Conservation (phyloP, 306 rosid species). For the Lathyrus aphaca region DNA sequence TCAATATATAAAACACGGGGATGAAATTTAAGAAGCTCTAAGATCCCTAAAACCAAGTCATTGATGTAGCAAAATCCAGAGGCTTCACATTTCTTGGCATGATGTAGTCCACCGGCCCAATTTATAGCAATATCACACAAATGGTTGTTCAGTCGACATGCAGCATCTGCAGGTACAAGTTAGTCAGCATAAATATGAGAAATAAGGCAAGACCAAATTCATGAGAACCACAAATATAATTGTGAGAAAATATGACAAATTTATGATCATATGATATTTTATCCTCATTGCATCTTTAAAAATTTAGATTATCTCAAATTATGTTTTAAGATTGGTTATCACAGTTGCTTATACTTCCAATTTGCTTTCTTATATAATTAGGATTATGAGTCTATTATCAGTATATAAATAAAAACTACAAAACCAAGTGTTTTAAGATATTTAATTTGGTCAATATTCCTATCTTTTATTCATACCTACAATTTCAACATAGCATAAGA, state of each 20-base stretch:
- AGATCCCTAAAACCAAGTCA: conserved; percentile 94
- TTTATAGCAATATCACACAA: conserved; percentile 95
- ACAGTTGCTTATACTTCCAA: too few relatives aligned
- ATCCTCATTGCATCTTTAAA: conserved; percentile 15
- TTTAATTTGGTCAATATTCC: too few relatives aligned
- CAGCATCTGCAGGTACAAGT: conserved; percentile 73
- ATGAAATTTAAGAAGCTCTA: conserved; percentile 94
- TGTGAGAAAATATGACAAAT: not conserved
- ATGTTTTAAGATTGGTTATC: too few relatives aligned
- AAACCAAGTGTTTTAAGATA: too few relatives aligned
- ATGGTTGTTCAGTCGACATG: conserved; percentile 87
- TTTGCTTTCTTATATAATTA: too few relatives aligned
- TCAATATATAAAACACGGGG: conserved; percentile 95
- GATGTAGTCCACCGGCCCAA: conserved; percentile 99
- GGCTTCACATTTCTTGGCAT: conserved; percentile 99
- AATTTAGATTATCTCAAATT: not conserved
- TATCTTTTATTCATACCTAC: too few relatives aligned
- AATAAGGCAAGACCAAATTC: conserved; percentile 17
- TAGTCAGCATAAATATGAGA: conserved; percentile 31
- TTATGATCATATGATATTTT: not conserved
- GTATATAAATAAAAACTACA: too few relatives aligned
- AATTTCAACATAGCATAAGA: too few relatives aligned
- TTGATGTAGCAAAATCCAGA: conserved; percentile 99
- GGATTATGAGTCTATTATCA: too few relatives aligned
- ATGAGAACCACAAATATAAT: conserved; percentile 6